Percentiles rank a stretch among this genome's conserved stretches.
Conservation (phyloP, 352 stramenopile species). For the Phytophthora cryptogea region DNA sequence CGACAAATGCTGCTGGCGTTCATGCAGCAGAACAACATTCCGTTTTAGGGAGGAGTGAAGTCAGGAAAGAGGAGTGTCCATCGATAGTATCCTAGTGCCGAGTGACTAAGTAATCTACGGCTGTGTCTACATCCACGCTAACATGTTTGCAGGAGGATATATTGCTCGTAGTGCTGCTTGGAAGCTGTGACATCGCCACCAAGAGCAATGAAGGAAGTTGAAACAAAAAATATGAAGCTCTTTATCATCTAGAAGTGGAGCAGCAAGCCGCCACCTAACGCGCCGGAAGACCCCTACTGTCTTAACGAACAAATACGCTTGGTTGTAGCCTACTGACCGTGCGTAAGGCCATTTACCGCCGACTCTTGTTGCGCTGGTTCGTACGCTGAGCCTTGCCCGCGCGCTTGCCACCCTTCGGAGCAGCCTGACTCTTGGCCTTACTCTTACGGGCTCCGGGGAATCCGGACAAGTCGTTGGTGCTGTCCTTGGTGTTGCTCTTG, state of each 20-base stretch:
- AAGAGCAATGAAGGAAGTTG: not conserved
- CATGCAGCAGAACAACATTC: constrained; percentile 86
- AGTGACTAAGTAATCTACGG: constrained; percentile 20
- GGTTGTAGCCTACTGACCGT: constrained; percentile 2
- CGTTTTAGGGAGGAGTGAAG: constrained; percentile 29
- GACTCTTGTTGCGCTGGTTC: constrained; percentile 55
- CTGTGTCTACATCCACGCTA: not conserved
- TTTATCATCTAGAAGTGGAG: constrained; percentile 35
- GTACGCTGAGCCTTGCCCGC: constrained; percentile 59
- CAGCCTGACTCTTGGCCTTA: constrained; percentile 45
- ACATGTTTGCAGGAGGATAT: not conserved
- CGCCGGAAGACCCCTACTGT: constrained; percentile 19
- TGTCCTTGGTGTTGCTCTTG: constrained; percentile 84
- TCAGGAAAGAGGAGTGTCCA: constrained; percentile 16
- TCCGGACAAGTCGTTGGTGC: constrained; percentile 78
- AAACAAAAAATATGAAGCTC: constrained; percentile 32
- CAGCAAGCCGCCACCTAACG: constrained; percentile 14
- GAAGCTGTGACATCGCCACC: too few relatives aligned
- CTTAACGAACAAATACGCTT: constrained; percentile 10
- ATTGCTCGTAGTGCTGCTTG: too few relatives aligned
- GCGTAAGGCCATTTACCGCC: constrained; percentile 38
- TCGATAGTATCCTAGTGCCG: constrained; percentile 17
- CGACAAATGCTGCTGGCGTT: constrained; percentile 76
- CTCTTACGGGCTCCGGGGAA: constrained; percentile 58
- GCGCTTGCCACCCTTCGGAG: constrained; percentile 55